Evolutionary conservation across 2,329 filamentous ascomycete genomes (phyloP).

Genomic region (Coniochaeta pulveracea): DNA sequence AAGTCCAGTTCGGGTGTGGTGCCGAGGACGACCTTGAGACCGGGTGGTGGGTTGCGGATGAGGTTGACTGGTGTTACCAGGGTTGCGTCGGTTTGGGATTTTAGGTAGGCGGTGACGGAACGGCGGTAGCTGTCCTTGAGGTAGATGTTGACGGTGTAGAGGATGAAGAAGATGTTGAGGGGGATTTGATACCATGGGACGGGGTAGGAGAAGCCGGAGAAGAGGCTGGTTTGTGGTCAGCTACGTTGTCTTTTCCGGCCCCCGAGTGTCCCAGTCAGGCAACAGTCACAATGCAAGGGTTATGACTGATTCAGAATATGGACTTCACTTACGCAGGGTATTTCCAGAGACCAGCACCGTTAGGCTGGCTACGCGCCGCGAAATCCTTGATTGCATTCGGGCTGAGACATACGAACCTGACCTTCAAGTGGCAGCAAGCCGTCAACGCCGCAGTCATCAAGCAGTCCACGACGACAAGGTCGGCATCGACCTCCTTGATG

Average conservation of each 20-base stretch:
- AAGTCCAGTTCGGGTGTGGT: not conserved
- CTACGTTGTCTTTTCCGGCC: not conserved
- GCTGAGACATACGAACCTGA: not conserved
- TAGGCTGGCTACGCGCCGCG: not conserved
- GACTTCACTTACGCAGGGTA: conserved; percentile 1
- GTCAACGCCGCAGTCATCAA: conserved; percentile 1
- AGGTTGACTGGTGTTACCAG: not conserved
- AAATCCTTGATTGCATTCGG: conserved; percentile 1
- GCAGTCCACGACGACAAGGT: not conserved
- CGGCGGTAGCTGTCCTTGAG: not conserved
- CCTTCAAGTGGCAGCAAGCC: not conserved
- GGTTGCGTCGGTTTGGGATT: not conserved
- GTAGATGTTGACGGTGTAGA: not conserved
- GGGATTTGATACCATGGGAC: not conserved
- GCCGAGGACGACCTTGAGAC: not conserved
- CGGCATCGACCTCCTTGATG: not conserved
- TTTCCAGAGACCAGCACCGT: conserved; percentile 1
- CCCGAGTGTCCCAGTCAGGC: not conserved
- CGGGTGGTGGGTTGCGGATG: not conserved
- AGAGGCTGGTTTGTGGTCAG: not conserved
- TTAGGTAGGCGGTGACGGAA: not conserved
- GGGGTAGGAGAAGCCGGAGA: not conserved
- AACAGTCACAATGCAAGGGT: not conserved
- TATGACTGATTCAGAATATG: too few relatives aligned
- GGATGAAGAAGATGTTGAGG: not conserved